Base-by-base conservation (phyloP, 2,329 filamentous ascomycete species). In the Aspergillus ibericus region DNA sequence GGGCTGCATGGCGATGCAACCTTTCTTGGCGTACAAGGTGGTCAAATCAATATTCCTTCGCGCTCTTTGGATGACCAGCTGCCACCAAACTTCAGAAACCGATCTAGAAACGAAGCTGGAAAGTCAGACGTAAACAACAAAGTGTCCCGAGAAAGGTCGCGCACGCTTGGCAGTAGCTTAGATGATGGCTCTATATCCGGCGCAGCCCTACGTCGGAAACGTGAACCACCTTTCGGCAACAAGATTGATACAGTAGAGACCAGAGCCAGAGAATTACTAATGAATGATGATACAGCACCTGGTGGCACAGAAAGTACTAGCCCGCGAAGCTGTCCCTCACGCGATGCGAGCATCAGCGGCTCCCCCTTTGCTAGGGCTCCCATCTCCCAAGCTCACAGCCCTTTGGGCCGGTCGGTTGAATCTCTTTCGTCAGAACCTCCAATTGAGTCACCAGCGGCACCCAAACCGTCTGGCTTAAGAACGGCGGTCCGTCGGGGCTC, bases 351-450 rank as follows among this genome's bases (percentile, higher is more conserved):
- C 47, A 81, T 80, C 42, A 81, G 77, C 56, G 80, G 81, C 7
- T 77, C 75, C 34, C 81, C 81, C 18, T 83, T 83, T 66, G 69
- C 77, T 58, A 75, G 81, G 58, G 74, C 78, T 13, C 74, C 78
- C 8, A 65, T 63, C 2, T 65, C 68, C 29, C 69, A 71, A 22
- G 53, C 66, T 25, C 64, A 70, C 16, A 73, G 66, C 34, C 69
- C 68, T 12, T 61, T 73, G 27, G 68, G 70, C 15, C 70, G 65
- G 44, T 74, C 70, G 3, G 40, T 71, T 2, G 72, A 72, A 20
- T 69, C 72, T 9, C 34, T 61, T 44, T 64, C 65, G 1, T 61
- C 65, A 9, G 70, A 65, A 16, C 44, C 60, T 4, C 63, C 66
- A 40, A 57, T 32, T n/a, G 60, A 51, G 49, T 53, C 53, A 9